Evolutionary conservation across 345 rosid genomes (phyloP).

Genomic region (Populus simonii): DNA sequence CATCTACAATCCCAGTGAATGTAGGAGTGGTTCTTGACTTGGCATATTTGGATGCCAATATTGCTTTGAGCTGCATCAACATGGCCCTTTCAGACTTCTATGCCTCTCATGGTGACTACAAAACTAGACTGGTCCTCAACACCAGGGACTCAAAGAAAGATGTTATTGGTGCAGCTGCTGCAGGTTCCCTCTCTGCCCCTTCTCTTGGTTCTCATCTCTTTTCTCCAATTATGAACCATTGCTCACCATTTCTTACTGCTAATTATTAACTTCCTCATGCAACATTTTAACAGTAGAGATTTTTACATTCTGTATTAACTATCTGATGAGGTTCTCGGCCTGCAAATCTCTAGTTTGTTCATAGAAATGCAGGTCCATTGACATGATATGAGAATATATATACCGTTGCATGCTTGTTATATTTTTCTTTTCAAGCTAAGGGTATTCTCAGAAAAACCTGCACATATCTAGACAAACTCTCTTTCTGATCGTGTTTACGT

Average conservation of each 20-base stretch:
- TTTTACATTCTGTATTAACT: not conserved
- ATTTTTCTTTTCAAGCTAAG: too few relatives aligned
- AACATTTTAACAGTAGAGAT: not conserved
- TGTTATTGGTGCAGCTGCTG: constrained; percentile 33
- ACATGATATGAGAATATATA: too few relatives aligned
- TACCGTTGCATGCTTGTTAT: too few relatives aligned
- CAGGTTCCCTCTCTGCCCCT: not conserved
- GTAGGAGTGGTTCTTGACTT: constrained; percentile 38
- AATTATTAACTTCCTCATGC: not conserved
- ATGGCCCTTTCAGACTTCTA: constrained; percentile 36
- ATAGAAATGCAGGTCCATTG: not conserved
- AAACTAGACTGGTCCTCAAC: constrained; percentile 24
- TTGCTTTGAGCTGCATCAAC: constrained; percentile 28
- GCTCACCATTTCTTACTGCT: not conserved
- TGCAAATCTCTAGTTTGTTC: not conserved
- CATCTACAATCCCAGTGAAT: constrained; percentile 2
- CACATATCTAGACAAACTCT: too few relatives aligned
- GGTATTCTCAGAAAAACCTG: too few relatives aligned
- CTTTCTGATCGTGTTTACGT: too few relatives aligned
- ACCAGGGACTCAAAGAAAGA: constrained; percentile 25
- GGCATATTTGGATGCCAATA: not conserved
- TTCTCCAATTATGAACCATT: not conserved
- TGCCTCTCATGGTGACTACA: constrained; percentile 11
- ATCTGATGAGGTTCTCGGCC: not conserved
- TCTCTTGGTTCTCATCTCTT: not conserved